A percentile compares a stretch with the other conserved stretches of the same genome.
Conservation (phyloP, 257 asterid species). For the Ilex aquifolium region DNA sequence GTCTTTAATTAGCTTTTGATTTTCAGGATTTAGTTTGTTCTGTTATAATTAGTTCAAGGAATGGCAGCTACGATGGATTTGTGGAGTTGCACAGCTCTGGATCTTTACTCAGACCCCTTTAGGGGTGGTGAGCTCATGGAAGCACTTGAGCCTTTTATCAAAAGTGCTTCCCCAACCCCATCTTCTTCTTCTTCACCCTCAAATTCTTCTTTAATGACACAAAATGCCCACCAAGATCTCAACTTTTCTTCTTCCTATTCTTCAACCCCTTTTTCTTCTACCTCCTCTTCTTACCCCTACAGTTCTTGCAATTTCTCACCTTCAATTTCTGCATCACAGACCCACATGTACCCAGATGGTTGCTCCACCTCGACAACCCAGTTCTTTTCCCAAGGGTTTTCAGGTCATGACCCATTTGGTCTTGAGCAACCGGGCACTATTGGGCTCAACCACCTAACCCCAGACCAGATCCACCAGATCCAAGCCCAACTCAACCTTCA, state of each 20-base stretch:
- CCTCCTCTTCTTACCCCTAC: constrained; percentile 18
- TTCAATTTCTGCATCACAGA: no score
- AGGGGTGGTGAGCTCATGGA: constrained; percentile 85
- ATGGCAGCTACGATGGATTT: constrained; percentile 81
- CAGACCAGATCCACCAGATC: constrained; percentile 46
- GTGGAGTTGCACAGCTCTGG: constrained; percentile 42
- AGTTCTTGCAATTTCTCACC: constrained; percentile 22
- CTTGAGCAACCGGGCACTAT: constrained; percentile 24
- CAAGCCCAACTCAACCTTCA: constrained; percentile 43
- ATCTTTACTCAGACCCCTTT: constrained; percentile 34
- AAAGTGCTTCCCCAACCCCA: constrained; percentile 54
- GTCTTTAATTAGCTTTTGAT: not conserved
- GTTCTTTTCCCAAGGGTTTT: constrained; percentile 6
- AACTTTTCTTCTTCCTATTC: constrained; percentile 11
- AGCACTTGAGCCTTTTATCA: constrained; percentile 95
- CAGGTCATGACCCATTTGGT: constrained; percentile 19
- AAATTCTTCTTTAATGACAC: not conserved
- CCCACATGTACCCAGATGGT: constrained; percentile 12
- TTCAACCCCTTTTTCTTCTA: not conserved
- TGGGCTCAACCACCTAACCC: constrained; percentile 44
- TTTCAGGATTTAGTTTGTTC: not conserved
- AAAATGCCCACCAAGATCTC: constrained; percentile 9
- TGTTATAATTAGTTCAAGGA: constrained; percentile 1
- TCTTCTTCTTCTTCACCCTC: constrained; percentile 26
- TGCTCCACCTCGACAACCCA: constrained; percentile 12